Conservation (phyloP, 345 rosid genomes). For the Salix exigua region DNA sequence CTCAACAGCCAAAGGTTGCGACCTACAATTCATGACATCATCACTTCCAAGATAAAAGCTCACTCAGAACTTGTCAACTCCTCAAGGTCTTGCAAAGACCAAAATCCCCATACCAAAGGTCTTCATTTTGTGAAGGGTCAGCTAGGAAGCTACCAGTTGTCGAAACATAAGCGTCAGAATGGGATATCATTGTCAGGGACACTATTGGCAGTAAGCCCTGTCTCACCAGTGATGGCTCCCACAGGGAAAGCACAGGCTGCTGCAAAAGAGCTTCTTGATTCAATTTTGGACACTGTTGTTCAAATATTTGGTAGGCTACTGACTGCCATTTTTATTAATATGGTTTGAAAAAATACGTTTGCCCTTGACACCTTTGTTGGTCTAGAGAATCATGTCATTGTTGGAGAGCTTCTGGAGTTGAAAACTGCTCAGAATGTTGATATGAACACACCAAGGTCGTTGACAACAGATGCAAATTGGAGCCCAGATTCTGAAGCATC, state of each 20-base stretch:
- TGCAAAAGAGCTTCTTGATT: conserved; percentile 86
- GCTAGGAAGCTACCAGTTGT: conserved; percentile 56
- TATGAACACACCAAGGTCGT: conserved; percentile 62
- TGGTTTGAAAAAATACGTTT: background rate
- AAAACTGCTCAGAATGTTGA: conserved; percentile 59
- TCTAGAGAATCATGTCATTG: conserved; percentile 83
- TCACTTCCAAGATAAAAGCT: conserved; percentile 80
- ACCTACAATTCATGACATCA: conserved; percentile 90
- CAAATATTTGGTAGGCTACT: conserved; percentile 73
- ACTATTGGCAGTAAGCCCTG: conserved; percentile 89
- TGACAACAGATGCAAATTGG: conserved; percentile 59
- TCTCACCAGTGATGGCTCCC: conserved; percentile 94
- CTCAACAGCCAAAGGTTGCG: conserved; percentile 85
- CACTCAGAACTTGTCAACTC: conserved; percentile 54
- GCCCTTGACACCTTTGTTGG: background rate
- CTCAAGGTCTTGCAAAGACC: conserved; percentile 56
- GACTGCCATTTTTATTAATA: conserved; percentile 3
- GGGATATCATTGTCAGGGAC: conserved; percentile 62
- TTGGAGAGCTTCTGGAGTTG: conserved; percentile 87
- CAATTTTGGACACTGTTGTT: conserved; percentile 74
- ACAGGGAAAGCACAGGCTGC: conserved; percentile 89
- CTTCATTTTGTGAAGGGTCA: conserved; percentile 60
- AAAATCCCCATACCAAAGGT: conserved; percentile 42
- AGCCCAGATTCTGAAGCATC: conserved; percentile 73
- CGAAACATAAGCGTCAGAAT: conserved; percentile 76